Base-by-base conservation (phyloP, 345 rosid genomes). In the Heritiera littoralis region DNA sequence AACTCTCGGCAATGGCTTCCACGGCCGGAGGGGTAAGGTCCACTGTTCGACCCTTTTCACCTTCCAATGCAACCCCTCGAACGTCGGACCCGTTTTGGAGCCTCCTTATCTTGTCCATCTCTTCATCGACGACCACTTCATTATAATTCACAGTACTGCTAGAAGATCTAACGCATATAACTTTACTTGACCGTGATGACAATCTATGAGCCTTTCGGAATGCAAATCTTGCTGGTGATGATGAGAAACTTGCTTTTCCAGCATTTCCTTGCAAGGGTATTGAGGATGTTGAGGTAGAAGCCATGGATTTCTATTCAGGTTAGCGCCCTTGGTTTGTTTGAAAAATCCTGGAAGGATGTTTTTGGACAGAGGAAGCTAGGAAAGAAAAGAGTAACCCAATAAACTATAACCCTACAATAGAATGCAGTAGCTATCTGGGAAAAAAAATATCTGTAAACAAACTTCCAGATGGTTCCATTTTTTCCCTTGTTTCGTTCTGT, bases 81-180 rank as follows among this genome's bases (percentile, higher is more conserved):
- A 95, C 95, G 9, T 95, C 99, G 0, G 96, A 92, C 43, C 99
- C 98, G 43, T 92, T 93, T 77, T 93, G 98, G 40, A 95, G 92
- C 85, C 98, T 85, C 77, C 90, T 83, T 9, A 95, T 90, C 86
- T 75, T 86, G 79, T 92, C 97, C 86, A 88, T 89, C 40, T 92
- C 99, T 43, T 95, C 99, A 18, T 92, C 91, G 0, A 86, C 41
- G 52, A 86, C 81, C 41, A 80, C 86, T 75, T 86, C 86, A 61
- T 83, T 78, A 54, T 85, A 75, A 66, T 84, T 90, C 9, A 86
- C 56, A 1, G 86, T 75, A 35, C 74, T 76, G 46, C 80, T 60
- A 7, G 87, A 83, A 59, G 85, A 84, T 79, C 82, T 83, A 15
- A 83, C 38, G 32, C 59, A 64, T 48, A 72, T 20, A 0, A 72